Base-by-base conservation (phyloP, 805 yeast genomes). In the Yarrowia sp. region DNA sequence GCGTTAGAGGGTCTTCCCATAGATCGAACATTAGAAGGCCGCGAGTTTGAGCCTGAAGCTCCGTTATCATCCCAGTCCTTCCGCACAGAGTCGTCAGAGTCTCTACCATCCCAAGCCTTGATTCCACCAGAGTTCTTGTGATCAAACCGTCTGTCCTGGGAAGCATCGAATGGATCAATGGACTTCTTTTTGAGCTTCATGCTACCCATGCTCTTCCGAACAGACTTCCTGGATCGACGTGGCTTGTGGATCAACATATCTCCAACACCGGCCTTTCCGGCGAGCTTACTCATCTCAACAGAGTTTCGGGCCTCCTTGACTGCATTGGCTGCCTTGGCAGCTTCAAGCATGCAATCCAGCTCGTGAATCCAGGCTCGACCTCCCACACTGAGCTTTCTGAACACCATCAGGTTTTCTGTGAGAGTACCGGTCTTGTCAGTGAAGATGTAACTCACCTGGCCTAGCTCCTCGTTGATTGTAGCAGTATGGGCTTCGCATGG, bases 371-470 rank as follows among this genome's bases (percentile, higher is more conserved):
- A 95, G 5, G 96, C 85, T 3, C 87, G 81, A 2, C 99, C 99
- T 62, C 89, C 87, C 5, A 95, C 87, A 10, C 96, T 85, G 69
- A 93, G 83, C 72, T 92, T 92, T 51, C 97, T 81, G 74, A 95
- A 95, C 28, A 93, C 78, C 99, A 95, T 95, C 70, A 87, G 78
- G 73, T 95, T 95, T 70, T 95, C 98, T 0, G 99, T 95, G 67
- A 95, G 81, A 0, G 99, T 95, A 10, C 99, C 99, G 0, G 99
- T 95, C 75, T 95, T 95, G 76, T 95, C 99, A 67, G 97, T 89
- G 74, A 95, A 95, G 3, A 95, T 83, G 72, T 93, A 92, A 56
- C 96, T 88, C 0, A 96, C 98, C 74, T 95, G 99, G 2, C 99
- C 99, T 70, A 95, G 79, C 76, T 95, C 99, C 74, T 95, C 99